These are phyloP conservation scores for Hemileccinum rubropunctum DNA, from an alignment of 768 basidiomycete species.

Conservation along the genomic window DNA sequence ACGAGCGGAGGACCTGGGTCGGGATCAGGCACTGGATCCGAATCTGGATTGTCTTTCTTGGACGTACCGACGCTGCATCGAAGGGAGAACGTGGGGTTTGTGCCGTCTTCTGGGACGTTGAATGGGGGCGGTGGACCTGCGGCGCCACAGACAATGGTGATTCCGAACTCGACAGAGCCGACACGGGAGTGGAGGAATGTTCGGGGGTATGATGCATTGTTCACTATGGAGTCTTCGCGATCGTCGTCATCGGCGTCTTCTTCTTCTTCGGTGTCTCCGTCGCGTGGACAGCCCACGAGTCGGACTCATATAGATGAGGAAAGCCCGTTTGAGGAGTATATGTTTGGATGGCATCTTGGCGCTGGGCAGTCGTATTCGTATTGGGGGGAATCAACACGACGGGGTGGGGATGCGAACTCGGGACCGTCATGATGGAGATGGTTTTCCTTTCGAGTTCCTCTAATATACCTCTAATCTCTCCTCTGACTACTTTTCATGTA, in stretches of 20 bases:
- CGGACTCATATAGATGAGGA: slow-evolving; percentile 24
- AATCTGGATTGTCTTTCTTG: slow-evolving; percentile 7
- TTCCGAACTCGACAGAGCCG: slow-evolving; percentile 10
- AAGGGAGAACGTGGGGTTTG: slow-evolving; percentile 13
- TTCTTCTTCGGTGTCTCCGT: slow-evolving; percentile 4
- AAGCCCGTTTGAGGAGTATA: slow-evolving; percentile 11
- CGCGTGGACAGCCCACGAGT: slow-evolving; percentile 10
- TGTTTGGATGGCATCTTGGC: slow-evolving; percentile 13
- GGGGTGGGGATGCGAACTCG: slow-evolving; percentile 7
- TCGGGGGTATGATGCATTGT: slow-evolving; percentile 8
- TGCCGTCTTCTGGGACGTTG: slow-evolving; percentile 10
- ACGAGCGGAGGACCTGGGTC: neutral
- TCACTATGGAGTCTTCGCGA: slow-evolving; percentile 11
- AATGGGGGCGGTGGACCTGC: neutral
- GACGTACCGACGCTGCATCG: slow-evolving; percentile 7
- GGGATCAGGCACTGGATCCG: neutral
- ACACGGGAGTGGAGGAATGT: slow-evolving; percentile 15
- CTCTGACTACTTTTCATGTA: too few species aligned
- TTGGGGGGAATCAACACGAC: slow-evolving; percentile 6
- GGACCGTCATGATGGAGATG: neutral
- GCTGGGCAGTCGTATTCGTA: neutral
- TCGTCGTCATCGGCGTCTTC: slow-evolving; percentile 18
- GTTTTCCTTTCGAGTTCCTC: too few species aligned
- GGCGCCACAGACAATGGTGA: neutral
- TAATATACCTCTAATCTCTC: too few species aligned